A percentile compares a stretch with the other conserved stretches of the same genome.
Conservation (phyloP, 352 stramenopile genomes). For the Globisporangium echinulatum region DNA sequence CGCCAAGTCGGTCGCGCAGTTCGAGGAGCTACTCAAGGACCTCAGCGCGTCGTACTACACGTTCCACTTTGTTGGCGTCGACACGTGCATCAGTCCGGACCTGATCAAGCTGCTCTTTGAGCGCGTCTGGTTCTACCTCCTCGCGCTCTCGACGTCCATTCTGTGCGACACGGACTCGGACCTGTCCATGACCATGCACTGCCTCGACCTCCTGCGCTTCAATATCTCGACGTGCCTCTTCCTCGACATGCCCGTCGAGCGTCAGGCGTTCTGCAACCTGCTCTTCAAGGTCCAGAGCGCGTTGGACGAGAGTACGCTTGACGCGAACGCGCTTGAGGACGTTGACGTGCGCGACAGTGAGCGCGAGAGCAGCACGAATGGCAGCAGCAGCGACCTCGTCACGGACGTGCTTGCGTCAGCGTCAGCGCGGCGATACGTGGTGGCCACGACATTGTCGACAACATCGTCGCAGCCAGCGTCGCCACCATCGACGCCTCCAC, state of each 20-base stretch:
- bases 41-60: conserved; percentile 70
- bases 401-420: no score
- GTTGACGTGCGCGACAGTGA: not conserved
- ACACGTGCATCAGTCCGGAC: conserved; percentile 84
- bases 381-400: conserved; percentile 4
- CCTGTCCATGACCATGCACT: conserved; percentile 73
- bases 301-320: conserved; percentile 28
- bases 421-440: no score
- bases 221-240: conserved; percentile 83
- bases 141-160: conserved; percentile 81
- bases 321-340: not conserved
- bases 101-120: conserved; percentile 91
- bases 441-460: no score
- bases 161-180: conserved; percentile 73
- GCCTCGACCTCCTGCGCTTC: conserved; percentile 73
- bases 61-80: conserved; percentile 91
- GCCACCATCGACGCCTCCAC: not conserved
- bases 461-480: not conserved
- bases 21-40: conserved; percentile 83
- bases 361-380: not conserved
- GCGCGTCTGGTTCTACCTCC: conserved; percentile 94
- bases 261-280: conserved; percentile 72
- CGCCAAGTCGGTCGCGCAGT: conserved; percentile 71
- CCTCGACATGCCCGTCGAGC: conserved; percentile 66
- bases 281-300: conserved; percentile 66